Evolutionary conservation across 225 moss, liverwort and hornwort species (phyloP), one percentile per base, ranked within the genome.

Genomic region (Sphagnum tenellum): DNA sequence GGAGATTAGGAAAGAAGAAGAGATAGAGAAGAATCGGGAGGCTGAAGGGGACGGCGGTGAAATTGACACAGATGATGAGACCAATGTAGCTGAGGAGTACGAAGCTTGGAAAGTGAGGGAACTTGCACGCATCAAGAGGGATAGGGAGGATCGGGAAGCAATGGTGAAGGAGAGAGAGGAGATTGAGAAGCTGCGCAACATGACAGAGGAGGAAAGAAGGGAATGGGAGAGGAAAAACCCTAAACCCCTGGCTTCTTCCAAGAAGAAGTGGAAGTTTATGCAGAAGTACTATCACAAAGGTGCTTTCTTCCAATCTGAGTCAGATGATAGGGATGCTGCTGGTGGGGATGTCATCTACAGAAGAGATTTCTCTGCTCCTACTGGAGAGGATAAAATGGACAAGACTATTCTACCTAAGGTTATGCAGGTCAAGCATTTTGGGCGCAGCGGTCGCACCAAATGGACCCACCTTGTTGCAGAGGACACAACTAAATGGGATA

Each of bases 221-320:
- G 98, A 98, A 59, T 98, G 98, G 98, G 98, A 90, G 70, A 79
- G 93, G 68, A 98, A 98, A 86, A 93, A 93, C 65, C 98, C 93
- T 46, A 98, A 98, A 66, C 89, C 87, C 1, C 70, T 87, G 55
- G 79, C 89, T 5, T n/a, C 84, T 63, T 78, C 87, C 61, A 98
- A 98, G 71, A 93, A 93, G 79, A 98, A 98, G 52, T 98, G 98
- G 98, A 98, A 98, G 68, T 98, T 98, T 47, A 98, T 93, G 98
- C 98, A 98, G 76, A 98, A 98, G 63, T 98, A 98, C 11, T 98
- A 79, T 69, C 93, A 98, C 71, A 98, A 90, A 76, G 98, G 98
- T 57, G 90, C 98, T 55, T 98, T 98, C 84, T 98, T 93, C 65
- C 98, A 98, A 70, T 85, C 85, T 55, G 89, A 90, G 69, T 76